Evolutionary conservation across 2,329 filamentous ascomycete species (phyloP).

Genomic region (Trichoderma atroviride): DNA sequence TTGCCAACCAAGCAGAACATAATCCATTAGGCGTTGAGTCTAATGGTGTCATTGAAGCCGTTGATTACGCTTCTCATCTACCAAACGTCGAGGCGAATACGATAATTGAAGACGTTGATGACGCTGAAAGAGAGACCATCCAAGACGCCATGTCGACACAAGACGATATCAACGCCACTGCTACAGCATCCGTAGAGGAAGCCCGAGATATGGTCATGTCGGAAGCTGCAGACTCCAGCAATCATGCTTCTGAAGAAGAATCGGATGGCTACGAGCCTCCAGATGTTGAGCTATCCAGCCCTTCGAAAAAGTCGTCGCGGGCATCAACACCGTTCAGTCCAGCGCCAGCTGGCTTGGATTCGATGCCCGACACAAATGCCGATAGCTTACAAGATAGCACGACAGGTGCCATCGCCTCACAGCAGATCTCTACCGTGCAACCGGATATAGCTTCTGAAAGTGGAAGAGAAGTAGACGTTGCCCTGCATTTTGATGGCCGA

Average conservation of each 20-base stretch:
- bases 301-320: not conserved
- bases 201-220: conserved; percentile 29
- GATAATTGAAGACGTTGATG: not conserved
- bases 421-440: conserved; percentile 39
- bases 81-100: not conserved
- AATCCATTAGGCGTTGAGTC: not conserved
- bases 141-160: not conserved
- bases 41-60: not conserved
- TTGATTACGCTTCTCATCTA: not conserved
- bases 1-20: not conserved
- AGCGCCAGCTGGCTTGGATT: conserved; percentile 30
- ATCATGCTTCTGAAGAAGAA: conserved; percentile 40
- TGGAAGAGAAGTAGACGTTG: conserved; percentile 48
- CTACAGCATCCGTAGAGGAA: not conserved
- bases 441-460: conserved; percentile 33
- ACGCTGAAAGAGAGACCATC: not conserved
- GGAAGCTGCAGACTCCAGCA: conserved; percentile 40
- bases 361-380: conserved; percentile 35
- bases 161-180: not conserved
- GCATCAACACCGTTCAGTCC: conserved; percentile 24
- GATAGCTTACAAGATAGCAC: conserved; percentile 34
- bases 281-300: conserved; percentile 37
- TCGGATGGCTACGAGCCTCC: conserved; percentile 62
- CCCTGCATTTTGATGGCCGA: not conserved
- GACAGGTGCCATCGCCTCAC: conserved; percentile 31